Percentiles rank a stretch among this genome's conserved stretches.
Conservation (phyloP, 164 flowering plant genomes). For the Euptelea pleiosperma region DNA sequence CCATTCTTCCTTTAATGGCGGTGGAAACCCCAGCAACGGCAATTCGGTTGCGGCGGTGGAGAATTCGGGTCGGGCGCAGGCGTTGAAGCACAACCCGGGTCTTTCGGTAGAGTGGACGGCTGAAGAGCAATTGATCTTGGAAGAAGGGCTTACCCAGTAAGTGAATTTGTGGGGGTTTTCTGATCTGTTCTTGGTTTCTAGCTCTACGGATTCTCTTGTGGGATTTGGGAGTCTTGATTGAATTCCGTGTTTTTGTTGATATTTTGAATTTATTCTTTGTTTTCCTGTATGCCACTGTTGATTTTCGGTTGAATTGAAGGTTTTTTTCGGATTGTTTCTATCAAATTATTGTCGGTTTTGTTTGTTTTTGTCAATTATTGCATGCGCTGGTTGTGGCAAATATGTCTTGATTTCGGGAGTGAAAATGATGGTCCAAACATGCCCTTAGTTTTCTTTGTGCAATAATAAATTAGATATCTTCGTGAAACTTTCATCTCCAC, state of each 20-base stretch:
- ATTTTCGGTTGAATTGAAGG: neutral
- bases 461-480: too few species aligned
- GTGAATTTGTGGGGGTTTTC: constrained; percentile 9
- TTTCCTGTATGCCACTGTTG: neutral
- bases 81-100: constrained; percentile 54
- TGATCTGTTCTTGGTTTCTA: neutral
- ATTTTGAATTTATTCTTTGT: neutral
- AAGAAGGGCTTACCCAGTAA: constrained; percentile 48
- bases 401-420: too few species aligned
- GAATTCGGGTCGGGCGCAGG: constrained; percentile 23
- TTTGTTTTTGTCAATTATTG: neutral
- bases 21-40: constrained; percentile 25
- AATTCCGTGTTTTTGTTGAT: neutral
- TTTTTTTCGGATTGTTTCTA: constrained; percentile 6
- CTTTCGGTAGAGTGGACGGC: constrained; percentile 45
- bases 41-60: constrained; percentile 22
- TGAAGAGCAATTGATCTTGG: constrained; percentile 51
- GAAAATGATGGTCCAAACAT: too few species aligned
- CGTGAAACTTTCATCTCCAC: too few species aligned
- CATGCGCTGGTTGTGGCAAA: too few species aligned
- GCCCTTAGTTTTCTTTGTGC: too few species aligned
- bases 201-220: constrained; percentile 1
- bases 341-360: neutral
- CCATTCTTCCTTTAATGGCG: constrained; percentile 28
- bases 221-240: neutral